Evolutionary conservation across 352 stramenopile genomes (phyloP), one percentile per base, ranked within the genome.

Genomic region (Blastocystis sp.): DNA sequence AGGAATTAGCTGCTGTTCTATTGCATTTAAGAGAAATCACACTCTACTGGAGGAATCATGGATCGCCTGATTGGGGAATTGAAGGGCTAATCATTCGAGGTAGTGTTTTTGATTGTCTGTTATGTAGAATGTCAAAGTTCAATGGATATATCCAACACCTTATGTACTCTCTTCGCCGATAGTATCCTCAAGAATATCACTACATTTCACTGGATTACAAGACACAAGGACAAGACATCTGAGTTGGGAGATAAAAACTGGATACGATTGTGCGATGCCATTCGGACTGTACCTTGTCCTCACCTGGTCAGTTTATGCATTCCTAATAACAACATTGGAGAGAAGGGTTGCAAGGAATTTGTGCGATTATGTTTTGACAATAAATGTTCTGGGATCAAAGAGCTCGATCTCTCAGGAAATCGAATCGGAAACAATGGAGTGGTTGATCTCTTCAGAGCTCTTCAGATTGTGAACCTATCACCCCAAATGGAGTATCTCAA

Each of bases 161-260:
- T 84, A 4, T 84, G 56, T 30, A 6, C 27, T 19, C 56, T 84
- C 53, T 84, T 84, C 53, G 37, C 48, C 56, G 35, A 44, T 33
- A 44, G 53, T 37, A 51, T 68, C 30, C 53, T 84, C 11, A 60
- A 84, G 17, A 33, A 84, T 13, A 27, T 84, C 22, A 66, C 17
- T 13, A 66, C 40, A n/a, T 84, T 84, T n/a, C 73, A 84, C 73
- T 84, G 73, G 73, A 84, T 84, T 0, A 33, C 73, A 44, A 15
- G 24, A 40, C 42, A 68, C n/a, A 66, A 66, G 15, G 73, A 84
- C 33, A 66, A 68, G 42, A 37, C 42, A 19, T 68, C 73, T 0
- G 73, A 84, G 22, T 13, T 84, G 13, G 73, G 73, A 33, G 73
- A 84, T 13, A 84, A 84, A 27, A 60, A 42, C 6, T 84, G 73